These are phyloP conservation scores for Sphagnum contortum DNA, from an alignment of 225 moss, liverwort and hornwort genomes.

Conservation along the genomic window DNA sequence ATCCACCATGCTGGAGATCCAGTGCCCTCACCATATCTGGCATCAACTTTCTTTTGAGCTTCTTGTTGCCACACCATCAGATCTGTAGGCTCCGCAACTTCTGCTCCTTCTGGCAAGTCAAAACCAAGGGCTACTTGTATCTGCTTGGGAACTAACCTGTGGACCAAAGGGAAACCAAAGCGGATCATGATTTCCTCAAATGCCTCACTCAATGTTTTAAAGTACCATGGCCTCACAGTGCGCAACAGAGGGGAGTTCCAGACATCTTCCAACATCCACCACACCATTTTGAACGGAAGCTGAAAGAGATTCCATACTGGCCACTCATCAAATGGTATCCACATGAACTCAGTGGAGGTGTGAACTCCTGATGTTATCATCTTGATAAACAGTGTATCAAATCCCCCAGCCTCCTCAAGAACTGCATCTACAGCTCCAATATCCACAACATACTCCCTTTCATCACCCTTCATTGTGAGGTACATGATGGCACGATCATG, in stretches of 20 bases:
- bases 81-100: slow-evolving; percentile 93
- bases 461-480: slow-evolving; percentile 77
- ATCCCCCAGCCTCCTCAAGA: slow-evolving; percentile 68
- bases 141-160: slow-evolving; percentile 42
- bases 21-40: slow-evolving; percentile 90
- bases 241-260: slow-evolving; percentile 75
- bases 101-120: slow-evolving; percentile 91
- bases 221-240: slow-evolving; percentile 74
- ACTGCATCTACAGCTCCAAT: slow-evolving; percentile 51
- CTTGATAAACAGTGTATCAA: slow-evolving; percentile 65
- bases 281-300: slow-evolving; percentile 75
- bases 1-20: slow-evolving; percentile 98
- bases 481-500: slow-evolving; percentile 78
- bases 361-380: slow-evolving; percentile 61
- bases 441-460: slow-evolving; percentile 71
- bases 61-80: slow-evolving; percentile 98
- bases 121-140: slow-evolving; percentile 63
- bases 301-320: slow-evolving; percentile 55
- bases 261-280: slow-evolving; percentile 77
- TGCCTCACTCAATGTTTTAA: slow-evolving; percentile 47
- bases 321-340: slow-evolving; percentile 84
- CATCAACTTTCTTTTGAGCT: slow-evolving; percentile 89
- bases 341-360: slow-evolving; percentile 64
- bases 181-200: slow-evolving; percentile 92
- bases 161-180: slow-evolving; percentile 77